A percentile compares a stretch with the other conserved stretches of the same genome.
phyloP scores from a whole-genome alignment of 495 filamentous ascomycete species.

The Pseudomonodictys pantanalensis region DNA sequence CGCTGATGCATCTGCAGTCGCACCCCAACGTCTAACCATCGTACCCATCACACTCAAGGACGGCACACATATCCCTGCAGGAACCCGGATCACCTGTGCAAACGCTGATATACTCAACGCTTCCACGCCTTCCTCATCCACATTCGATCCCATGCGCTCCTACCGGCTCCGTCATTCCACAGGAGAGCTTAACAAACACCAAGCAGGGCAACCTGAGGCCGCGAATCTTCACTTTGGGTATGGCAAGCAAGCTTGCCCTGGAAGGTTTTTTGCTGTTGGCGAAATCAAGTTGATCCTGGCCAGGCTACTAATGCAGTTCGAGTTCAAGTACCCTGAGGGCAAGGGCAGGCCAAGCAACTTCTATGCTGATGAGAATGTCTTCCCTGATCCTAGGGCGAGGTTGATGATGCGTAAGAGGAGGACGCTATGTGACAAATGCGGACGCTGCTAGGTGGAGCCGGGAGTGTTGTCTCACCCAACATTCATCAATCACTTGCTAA shows the following conservation, averaged over 20 bases:
- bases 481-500: no score
- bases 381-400: constrained; percentile 22
- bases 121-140: neutral
- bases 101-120: constrained; percentile 29
- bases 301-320: constrained; percentile 25
- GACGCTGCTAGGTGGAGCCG: neutral
- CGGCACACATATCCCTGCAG: constrained; percentile 32
- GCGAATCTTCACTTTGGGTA: constrained; percentile 50
- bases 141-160: constrained; percentile 21
- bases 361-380: constrained; percentile 19
- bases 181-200: constrained; percentile 11
- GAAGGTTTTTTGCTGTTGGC: constrained; percentile 52
- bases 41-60: constrained; percentile 31
- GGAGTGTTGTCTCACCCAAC: neutral
- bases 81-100: constrained; percentile 26
- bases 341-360: constrained; percentile 22
- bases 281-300: constrained; percentile 49
- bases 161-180: constrained; percentile 24
- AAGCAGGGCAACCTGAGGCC: constrained; percentile 33
- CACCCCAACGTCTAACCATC: constrained; percentile 26
- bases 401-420: constrained; percentile 19
- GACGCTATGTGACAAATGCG: neutral
- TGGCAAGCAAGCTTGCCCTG: constrained; percentile 55
- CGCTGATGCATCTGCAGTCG: constrained; percentile 15
- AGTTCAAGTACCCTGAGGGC: constrained; percentile 20